Base-by-base conservation (phyloP, 169 alveolate species). In the Cryptosporidium sp. region DNA sequence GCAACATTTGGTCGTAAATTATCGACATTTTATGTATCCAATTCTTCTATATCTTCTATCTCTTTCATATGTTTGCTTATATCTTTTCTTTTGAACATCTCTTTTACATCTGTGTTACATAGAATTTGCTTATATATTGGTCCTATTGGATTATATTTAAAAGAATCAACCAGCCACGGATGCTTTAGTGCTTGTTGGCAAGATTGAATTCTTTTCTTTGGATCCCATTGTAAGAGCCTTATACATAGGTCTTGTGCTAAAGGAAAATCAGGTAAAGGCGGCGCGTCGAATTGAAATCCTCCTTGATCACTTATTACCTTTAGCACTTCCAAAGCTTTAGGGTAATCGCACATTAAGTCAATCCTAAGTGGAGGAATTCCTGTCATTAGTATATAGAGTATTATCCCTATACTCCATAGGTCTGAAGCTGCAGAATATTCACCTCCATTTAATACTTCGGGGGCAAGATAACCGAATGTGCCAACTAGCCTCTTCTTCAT, bases 341-440 rank as follows among this genome's bases (percentile, higher is more conserved):
- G 89, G 56, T 96, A 96, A 75, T 94, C 95, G 69, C 93, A 91
- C 97, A 96, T 95, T 56, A 91, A 71, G 61, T 96, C 96, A 96
- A 96, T 96, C 35, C 97, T 94, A n/a, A 95, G 91, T 29, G 98
- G 98, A 6, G 98, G 97, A 16, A 95, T 92, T 1, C 98, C 98
- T 48, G 98, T 95, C 97, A 96, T 95, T 16, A 96, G 87, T 53
- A 96, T 96, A 85, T 94, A 96, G 26, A 96, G 93, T 37, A 96
- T 96, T 35, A 96, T 93, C 70, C 98, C 98, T 2, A 96, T 94
- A 51, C 96, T 92, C 98, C 98, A 96, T 92, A 96, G 85, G 85
- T 96, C 98, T 6, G 97, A 95, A 44, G 95, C 95, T 33, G 95
- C 61, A 16, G 98, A 84, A 85, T 93, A 93, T n/a, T 92, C 97